Evolutionary conservation across 1,139 yeast species (phyloP), one percentile per base, ranked within the genome.

Genomic region (Geotrichum histeridarum): DNA sequence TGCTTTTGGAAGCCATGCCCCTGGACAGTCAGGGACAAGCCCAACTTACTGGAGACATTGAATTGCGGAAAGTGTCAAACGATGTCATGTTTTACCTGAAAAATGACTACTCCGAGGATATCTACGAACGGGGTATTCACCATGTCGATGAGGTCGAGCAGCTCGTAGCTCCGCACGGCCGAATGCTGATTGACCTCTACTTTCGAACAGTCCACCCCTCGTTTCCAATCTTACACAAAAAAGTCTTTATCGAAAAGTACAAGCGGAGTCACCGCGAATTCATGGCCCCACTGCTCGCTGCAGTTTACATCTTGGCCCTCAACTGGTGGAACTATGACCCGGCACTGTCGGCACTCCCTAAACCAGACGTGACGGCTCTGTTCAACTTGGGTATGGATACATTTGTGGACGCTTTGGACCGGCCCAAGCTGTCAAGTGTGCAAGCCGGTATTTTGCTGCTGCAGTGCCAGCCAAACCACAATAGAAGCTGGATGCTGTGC

Each of bases 401-500:
- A 1, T 74, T 74, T 57, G 66, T 73, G n/a, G 74, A 73, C 47
- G 68, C 71, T 30, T 59, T 72, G 39, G 72, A 72, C 41, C 69
- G 70, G 18, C 77, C 79, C 11, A 75, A 74, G 53, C 65, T 76
- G 27, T 73, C 79, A 2, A 68, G 74, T 1, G 72, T 76, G 12
- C 80, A 76, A 59, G 77, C 77, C 0, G 73, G 78, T 3, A 59
- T 76, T n/a, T 61, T 76, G 12, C 60, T 76, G 14, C 61, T 76
- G 33, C 76, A 72, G 51, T 64, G 73, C 54, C 60, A 67, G 37
- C 67, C 64, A 37, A 73, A 80, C 5, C 80, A 80, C 53, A 78
- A 81, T 57, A 77, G 84, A 45, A 91, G 87, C 63, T 89, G 97
- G 95, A 83, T 87, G 1, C 70, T 91, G 38, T 84, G 91, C 63